Evolutionary conservation across 352 stramenopile genomes (phyloP).

Genomic region (Elongisporangium anandrum): DNA sequence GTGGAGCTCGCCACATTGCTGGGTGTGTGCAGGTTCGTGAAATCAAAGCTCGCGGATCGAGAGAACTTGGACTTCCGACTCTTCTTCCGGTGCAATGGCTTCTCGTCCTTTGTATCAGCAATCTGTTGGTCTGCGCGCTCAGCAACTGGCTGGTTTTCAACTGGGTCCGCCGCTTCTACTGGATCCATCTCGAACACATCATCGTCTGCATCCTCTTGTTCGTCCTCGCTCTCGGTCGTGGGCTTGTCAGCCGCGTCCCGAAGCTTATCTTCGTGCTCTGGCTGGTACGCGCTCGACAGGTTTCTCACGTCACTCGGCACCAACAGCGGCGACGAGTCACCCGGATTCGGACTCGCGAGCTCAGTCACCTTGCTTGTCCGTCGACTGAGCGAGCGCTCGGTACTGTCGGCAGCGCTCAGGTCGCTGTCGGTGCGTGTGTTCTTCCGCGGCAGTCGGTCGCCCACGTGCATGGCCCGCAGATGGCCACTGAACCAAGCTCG

Average conservation of each 20-base stretch:
- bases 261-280: conserved; percentile 7
- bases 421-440: conserved; percentile 31
- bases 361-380: background rate
- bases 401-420: conserved; percentile 4
- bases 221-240: conserved; percentile 13
- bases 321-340: background rate
- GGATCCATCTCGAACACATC: conserved; percentile 11
- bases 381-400: conserved; percentile 1
- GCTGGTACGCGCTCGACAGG: background rate
- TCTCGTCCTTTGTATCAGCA: conserved; percentile 6
- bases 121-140: background rate
- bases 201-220: conserved; percentile 22
- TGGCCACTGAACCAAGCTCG: conserved; percentile 68
- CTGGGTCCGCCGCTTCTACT: conserved; percentile 1
- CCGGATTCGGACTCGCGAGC: conserved; percentile 1
- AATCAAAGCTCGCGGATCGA: conserved; percentile 73
- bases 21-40: conserved; percentile 36
- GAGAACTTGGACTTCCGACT: conserved; percentile 51
- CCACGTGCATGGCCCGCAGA: conserved; percentile 65
- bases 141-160: background rate
- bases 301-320: conserved; percentile 17
- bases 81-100: background rate
- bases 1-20: conserved; percentile 7
- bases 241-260: conserved; percentile 18
- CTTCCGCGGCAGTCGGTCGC: conserved; percentile 49